A percentile compares a stretch with the other conserved stretches of the same genome.
Conservation (phyloP, 2,329 filamentous ascomycete species). For the Aureobasidium sp. region DNA sequence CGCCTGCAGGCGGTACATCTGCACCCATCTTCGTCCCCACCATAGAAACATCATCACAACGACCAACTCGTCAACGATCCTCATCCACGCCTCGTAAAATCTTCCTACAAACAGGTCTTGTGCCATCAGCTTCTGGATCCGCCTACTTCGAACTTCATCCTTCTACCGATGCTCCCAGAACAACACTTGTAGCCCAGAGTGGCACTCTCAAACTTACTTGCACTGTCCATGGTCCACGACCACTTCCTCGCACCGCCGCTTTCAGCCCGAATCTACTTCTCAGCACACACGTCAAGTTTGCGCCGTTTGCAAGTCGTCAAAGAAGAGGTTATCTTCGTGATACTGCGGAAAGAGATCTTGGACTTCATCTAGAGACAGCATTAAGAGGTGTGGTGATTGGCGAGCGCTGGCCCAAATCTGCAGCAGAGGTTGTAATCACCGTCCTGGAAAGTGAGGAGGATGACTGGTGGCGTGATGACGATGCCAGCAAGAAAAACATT, state of each 20-base stretch:
- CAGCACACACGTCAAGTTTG: conserved; percentile 91
- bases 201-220: conserved; percentile 84
- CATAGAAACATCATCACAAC: conserved; percentile 37
- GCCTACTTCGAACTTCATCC: conserved; percentile 65
- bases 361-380: conserved; percentile 84
- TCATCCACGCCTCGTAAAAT: conserved; percentile 72
- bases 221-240: conserved; percentile 86
- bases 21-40: conserved; percentile 60
- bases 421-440: conserved; percentile 88
- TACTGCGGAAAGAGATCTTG: conserved; percentile 76
- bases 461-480: conserved; percentile 50
- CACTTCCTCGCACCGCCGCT: conserved; percentile 77
- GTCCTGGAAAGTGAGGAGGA: conserved; percentile 91
- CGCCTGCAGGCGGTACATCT: conserved; percentile 66
- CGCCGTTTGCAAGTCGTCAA: conserved; percentile 79
- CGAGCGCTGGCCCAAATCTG: conserved; percentile 96
- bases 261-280: conserved; percentile 91
- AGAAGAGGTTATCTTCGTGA: conserved; percentile 82
- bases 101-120: conserved; percentile 85
- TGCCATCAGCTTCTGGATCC: conserved; percentile 87
- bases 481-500: conserved; percentile 28
- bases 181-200: conserved; percentile 42
- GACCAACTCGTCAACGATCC: conserved; percentile 50
- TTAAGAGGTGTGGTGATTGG: conserved; percentile 83
- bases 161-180: conserved; percentile 24